These are phyloP conservation scores for Biscogniauxia marginata DNA, from an alignment of 2,329 filamentous ascomycete species.

Conservation along the genomic window DNA sequence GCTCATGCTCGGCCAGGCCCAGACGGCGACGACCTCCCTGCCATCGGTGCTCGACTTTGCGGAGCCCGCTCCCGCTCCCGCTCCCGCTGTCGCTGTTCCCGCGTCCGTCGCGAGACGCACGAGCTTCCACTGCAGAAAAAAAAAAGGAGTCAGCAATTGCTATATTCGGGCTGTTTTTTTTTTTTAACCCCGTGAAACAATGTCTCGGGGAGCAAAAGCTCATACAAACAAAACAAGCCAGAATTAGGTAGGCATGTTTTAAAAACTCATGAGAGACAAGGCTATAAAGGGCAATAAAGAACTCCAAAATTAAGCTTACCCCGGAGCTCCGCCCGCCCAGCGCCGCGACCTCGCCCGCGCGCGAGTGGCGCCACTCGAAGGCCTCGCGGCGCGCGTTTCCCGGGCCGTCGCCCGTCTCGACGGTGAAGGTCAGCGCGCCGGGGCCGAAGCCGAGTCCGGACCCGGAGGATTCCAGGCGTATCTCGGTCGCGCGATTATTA, in stretches of 20 bases:
- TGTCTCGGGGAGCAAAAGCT: too few relatives aligned
- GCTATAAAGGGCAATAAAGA: too few relatives aligned
- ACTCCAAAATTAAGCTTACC: too few relatives aligned
- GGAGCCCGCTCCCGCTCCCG: slow-evolving; percentile 12
- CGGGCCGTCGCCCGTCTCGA: slow-evolving; percentile 32
- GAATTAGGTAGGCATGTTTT: too few relatives aligned
- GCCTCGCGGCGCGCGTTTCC: slow-evolving; percentile 26
- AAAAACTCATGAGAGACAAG: too few relatives aligned
- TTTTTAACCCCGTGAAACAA: too few relatives aligned
- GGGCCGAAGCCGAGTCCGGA: too few relatives aligned
- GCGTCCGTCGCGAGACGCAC: slow-evolving; percentile 32
- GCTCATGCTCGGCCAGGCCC: slow-evolving; percentile 30
- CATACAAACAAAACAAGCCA: too few relatives aligned
- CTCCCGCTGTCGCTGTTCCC: slow-evolving; percentile 13
- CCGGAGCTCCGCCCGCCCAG: slow-evolving; percentile 34
- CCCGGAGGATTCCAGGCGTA: too few relatives aligned
- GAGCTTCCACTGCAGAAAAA: slow-evolving; percentile 46
- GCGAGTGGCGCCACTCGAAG: slow-evolving; percentile 45
- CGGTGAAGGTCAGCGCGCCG: slow-evolving; percentile 33
- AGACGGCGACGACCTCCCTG: slow-evolving; percentile 44
- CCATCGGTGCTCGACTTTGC: slow-evolving; percentile 31
- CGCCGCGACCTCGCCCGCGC: slow-evolving; percentile 33
- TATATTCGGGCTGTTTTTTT: too few relatives aligned
- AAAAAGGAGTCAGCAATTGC: too few relatives aligned
- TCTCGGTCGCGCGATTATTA: too few relatives aligned